These are phyloP conservation scores for Leptographium radiaticola DNA, from an alignment of 2,329 filamentous ascomycete genomes.

Conservation along the genomic window DNA sequence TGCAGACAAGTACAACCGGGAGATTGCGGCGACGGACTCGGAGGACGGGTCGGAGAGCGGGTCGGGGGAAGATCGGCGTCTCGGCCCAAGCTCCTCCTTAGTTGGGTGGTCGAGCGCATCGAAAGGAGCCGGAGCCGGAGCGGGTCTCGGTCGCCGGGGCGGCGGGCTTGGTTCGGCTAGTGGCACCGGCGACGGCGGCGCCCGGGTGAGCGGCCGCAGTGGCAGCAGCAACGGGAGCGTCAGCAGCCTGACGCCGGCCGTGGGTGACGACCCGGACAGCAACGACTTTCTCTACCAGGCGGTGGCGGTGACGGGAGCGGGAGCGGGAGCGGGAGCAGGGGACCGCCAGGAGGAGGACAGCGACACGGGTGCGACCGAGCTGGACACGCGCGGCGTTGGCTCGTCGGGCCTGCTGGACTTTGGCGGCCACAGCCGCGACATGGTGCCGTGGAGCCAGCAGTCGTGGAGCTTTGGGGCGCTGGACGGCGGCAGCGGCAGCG, in stretches of 20 bases:
- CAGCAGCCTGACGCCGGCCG: conserved; percentile 13
- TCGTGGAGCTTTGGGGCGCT: conserved; percentile 31
- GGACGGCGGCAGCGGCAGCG: background rate
- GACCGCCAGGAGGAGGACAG: background rate
- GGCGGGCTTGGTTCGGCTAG: conserved; percentile 47
- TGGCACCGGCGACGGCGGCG: conserved; percentile 10
- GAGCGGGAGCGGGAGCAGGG: background rate
- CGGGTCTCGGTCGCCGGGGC: conserved; percentile 45
- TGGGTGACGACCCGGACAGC: conserved; percentile 19
- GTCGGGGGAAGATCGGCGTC: conserved; percentile 72
- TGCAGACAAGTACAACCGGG: conserved; percentile 47
- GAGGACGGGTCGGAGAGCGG: conserved; percentile 24
- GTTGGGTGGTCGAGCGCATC: conserved; percentile 86
- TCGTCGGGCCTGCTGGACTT: conserved; percentile 8
- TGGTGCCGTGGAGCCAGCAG: conserved; percentile 15
- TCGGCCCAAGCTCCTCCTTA: conserved; percentile 71
- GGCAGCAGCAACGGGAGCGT: conserved; percentile 7
- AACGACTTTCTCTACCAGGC: conserved; percentile 11
- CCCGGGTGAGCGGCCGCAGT: conserved; percentile 1
- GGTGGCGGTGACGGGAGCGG: background rate
- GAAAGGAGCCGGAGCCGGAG: conserved; percentile 66
- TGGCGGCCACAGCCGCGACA: conserved; percentile 16
- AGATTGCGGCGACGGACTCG: conserved; percentile 29
- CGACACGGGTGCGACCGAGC: background rate
- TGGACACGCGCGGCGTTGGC: background rate